These are phyloP conservation scores for Pseudogymnoascus sp. DNA, from an alignment of 2,329 filamentous ascomycete species.

Conservation along the genomic window DNA sequence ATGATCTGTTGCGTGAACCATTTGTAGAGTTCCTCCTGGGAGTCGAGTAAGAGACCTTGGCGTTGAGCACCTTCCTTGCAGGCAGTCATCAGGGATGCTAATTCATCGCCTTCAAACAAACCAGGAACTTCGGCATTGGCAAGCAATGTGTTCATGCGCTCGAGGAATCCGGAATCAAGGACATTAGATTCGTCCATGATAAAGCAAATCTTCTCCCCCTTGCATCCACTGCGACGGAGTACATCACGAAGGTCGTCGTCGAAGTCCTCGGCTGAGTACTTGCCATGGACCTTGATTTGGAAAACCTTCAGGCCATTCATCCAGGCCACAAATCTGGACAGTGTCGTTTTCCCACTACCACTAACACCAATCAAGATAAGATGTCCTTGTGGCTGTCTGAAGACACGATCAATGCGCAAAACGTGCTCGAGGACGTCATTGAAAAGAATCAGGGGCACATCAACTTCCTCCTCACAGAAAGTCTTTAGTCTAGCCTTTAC, in stretches of 20 bases:
- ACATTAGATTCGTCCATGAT: slow-evolving; percentile 99
- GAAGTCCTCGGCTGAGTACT: slow-evolving; percentile 97
- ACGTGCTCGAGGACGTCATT: slow-evolving; percentile 99
- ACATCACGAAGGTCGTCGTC: slow-evolving; percentile 95
- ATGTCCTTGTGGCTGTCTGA: slow-evolving; percentile 96
- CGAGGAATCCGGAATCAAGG: slow-evolving; percentile 94
- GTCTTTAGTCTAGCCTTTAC: slow-evolving; percentile 95
- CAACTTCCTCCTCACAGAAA: slow-evolving; percentile 98
- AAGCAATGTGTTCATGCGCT: slow-evolving; percentile 97
- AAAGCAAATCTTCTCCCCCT: slow-evolving; percentile 99
- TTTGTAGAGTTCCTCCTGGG: slow-evolving; percentile 98
- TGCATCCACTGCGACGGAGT: slow-evolving; percentile 86
- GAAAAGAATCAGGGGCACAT: slow-evolving; percentile 97
- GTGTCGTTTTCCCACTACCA: slow-evolving; percentile 94
- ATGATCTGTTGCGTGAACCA: slow-evolving; percentile 99
- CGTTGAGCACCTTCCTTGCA: slow-evolving; percentile 98
- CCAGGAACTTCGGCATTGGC: slow-evolving; percentile 99
- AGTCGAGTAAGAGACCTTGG: slow-evolving; percentile 90
- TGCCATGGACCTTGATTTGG: slow-evolving; percentile 99
- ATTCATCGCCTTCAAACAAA: slow-evolving; percentile 98
- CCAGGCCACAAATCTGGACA: slow-evolving; percentile 98
- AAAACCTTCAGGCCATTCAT: slow-evolving; percentile 99
- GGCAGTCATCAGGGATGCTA: slow-evolving; percentile 96
- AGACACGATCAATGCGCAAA: slow-evolving; percentile 94
- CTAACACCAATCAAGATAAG: slow-evolving; percentile 97